A percentile compares a stretch with the other conserved stretches of the same genome.
Evolutionary conservation across 768 basidiomycete species (phyloP).

Genomic region (Sporobolomyces pararoseus): DNA sequence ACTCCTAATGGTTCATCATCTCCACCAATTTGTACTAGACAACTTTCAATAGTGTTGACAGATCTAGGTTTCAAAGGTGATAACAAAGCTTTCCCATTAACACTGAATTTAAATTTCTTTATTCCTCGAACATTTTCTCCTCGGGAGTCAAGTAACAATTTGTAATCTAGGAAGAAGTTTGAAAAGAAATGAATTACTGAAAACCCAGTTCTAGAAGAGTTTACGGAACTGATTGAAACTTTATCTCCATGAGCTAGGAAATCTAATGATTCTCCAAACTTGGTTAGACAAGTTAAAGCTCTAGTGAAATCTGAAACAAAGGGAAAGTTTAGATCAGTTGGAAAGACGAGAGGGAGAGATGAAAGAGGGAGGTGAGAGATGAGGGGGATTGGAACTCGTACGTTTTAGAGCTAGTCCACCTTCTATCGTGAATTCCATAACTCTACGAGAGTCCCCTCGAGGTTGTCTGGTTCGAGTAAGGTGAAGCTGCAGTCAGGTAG

Average conservation of each 20-base stretch:
- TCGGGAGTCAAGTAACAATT: neutral
- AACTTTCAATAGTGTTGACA: conserved; percentile 24
- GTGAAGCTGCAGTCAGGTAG: no score
- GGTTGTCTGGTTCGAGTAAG: no score
- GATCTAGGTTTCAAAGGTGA: conserved; percentile 26
- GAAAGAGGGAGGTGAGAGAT: no score
- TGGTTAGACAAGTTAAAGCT: conserved; percentile 13
- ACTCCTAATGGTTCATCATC: conserved; percentile 17
- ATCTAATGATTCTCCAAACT: conserved; percentile 29
- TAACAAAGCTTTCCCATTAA: conserved; percentile 30
- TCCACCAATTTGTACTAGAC: conserved; percentile 1
- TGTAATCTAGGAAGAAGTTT: conserved; percentile 30
- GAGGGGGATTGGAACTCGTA: no score
- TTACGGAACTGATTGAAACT: conserved; percentile 33
- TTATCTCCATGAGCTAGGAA: conserved; percentile 1
- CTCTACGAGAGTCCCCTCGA: no score
- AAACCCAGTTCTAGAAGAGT: conserved; percentile 33
- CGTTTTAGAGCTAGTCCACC: no score
- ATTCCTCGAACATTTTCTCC: no score
- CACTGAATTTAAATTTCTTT: conserved; percentile 26
- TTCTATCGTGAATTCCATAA: no score
- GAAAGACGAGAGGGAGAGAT: neutral
- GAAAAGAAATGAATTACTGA: conserved; percentile 27
- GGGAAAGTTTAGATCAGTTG: neutral
- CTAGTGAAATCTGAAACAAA: conserved; percentile 20